Evolutionary conservation across 2,329 filamentous ascomycete species (phyloP), one percentile per base, ranked within the genome.

Genomic region (Fusarium cicatricum): DNA sequence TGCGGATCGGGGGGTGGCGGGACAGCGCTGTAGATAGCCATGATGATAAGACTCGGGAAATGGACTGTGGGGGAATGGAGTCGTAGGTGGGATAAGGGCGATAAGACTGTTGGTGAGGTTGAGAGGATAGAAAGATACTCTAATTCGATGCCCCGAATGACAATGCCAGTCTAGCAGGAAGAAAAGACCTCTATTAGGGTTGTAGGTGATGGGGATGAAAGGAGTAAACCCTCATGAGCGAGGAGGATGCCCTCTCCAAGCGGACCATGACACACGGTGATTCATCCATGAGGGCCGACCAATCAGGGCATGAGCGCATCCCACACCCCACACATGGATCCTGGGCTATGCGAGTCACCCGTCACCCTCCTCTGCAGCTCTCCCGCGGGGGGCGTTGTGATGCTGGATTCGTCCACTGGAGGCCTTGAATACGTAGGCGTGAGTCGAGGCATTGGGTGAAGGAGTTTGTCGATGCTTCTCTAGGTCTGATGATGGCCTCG

Each of bases 1-100:
- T 69, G 64, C 39, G 75, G 69, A 55, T 75, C 78, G 40, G 77
- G 73, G 39, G 80, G 82, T 43, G 80, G 81, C 39, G 82, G 80
- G 40, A 84, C 80, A 21, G 81, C 78, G 62, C 74, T 79, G 74
- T 78, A 83, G 72, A 84, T 81, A 54, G 81, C 81, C 80, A 82
- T 82, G 67, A 54, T 72, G 48, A 44, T 62, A 52, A 46, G 48
- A 50, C n/a, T 33, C 34, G 34, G 43, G 19, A 41, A n/a, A 41
- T 31, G 31, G 42, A 50, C 37, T 46, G 39, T 47, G 51, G 28
- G n/a, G 42, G 42, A 33, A 43, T 16, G 15, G 33, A 55, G 23
- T 26, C 23, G 23, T 26, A 8, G 23, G 9, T 40, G 37, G 55
- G 43, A 15, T 26, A 8, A 15, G 7, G 39, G 21, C 7, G 53